phyloP scores from a whole-genome alignment of 2,329 filamentous ascomycete genomes.

The Arthrobotrys entomopaga region DNA sequence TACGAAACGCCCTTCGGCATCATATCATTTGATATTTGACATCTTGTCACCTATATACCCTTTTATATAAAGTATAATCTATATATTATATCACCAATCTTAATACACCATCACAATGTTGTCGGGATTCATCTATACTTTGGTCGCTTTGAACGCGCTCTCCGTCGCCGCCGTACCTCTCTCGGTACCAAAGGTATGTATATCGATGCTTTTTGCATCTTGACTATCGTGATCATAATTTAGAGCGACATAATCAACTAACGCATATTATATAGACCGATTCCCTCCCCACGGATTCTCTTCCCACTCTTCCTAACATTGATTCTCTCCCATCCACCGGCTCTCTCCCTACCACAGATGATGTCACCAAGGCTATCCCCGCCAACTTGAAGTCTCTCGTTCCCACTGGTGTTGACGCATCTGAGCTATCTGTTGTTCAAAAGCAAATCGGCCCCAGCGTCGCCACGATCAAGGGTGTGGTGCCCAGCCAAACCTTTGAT shows the following conservation, averaged over 20 bases:
- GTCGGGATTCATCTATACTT: slow-evolving; percentile 11
- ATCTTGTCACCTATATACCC: background rate
- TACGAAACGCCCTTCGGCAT: slow-evolving; percentile 5
- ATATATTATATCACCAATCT: background rate
- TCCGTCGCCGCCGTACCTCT: slow-evolving; percentile 8
- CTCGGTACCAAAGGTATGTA: too few relatives aligned
- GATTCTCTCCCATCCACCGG: too few relatives aligned
- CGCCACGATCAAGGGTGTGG: background rate
- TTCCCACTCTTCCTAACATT: too few relatives aligned
- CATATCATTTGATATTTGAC: slow-evolving; percentile 3
- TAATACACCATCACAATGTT: slow-evolving; percentile 3
- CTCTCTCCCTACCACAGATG: background rate
- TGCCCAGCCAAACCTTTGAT: background rate
- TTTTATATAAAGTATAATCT: background rate
- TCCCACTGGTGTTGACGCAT: background rate
- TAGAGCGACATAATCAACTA: too few relatives aligned
- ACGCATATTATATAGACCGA: too few relatives aligned
- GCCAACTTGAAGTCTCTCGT: background rate
- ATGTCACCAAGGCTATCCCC: background rate
- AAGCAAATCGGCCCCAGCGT: background rate
- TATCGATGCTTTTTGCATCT: too few relatives aligned
- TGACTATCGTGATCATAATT: too few relatives aligned
- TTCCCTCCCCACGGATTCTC: too few relatives aligned
- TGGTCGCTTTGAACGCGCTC: slow-evolving; percentile 12
- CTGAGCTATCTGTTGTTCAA: background rate